Evolutionary conservation across 768 basidiomycete species (phyloP).

Genomic region (Mycena latifolia): DNA sequence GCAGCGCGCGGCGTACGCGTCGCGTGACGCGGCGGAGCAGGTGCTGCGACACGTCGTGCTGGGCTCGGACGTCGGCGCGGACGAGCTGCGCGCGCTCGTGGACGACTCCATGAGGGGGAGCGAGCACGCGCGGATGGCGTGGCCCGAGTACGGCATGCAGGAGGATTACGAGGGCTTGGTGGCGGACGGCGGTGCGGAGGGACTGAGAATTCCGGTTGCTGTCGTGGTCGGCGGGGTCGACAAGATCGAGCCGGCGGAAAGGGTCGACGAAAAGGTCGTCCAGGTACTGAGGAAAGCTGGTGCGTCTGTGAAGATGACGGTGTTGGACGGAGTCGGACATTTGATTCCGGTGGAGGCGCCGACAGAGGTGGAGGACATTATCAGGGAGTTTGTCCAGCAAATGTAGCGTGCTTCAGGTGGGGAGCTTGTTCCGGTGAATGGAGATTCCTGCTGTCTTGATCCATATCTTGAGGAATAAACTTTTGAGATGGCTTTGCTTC

Average conservation of each 20-base stretch:
- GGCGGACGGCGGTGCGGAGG: background rate
- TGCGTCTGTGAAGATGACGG: slow-evolving; percentile 11
- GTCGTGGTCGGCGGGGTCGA: slow-evolving; percentile 26
- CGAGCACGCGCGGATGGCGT: slow-evolving; percentile 14
- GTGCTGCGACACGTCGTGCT: slow-evolving; percentile 10
- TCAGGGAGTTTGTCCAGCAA: slow-evolving; percentile 8
- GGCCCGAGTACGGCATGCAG: slow-evolving; percentile 18
- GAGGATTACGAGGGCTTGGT: slow-evolving; percentile 19
- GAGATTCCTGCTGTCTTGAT: too few species aligned
- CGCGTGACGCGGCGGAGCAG: slow-evolving; percentile 17
- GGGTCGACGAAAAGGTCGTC: slow-evolving; percentile 15
- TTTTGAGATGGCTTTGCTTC: too few species aligned
- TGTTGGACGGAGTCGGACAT: slow-evolving; percentile 20
- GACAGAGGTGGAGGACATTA: background rate
- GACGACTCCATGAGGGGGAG: slow-evolving; percentile 12
- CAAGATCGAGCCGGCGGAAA: slow-evolving; percentile 15
- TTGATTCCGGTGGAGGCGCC: slow-evolving; percentile 29
- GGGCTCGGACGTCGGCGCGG: slow-evolving; percentile 14
- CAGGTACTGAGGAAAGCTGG: slow-evolving; percentile 20
- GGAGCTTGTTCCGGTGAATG: too few species aligned
- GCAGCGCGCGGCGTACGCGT: slow-evolving; percentile 12
- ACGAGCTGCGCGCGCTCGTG: slow-evolving; percentile 13
- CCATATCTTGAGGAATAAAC: too few species aligned
- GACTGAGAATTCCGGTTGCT: slow-evolving; percentile 15
- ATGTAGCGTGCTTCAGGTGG: too few species aligned